These are phyloP conservation scores for Solanum chilense DNA, from an alignment of 257 asterid genomes.

Conservation along the genomic window DNA sequence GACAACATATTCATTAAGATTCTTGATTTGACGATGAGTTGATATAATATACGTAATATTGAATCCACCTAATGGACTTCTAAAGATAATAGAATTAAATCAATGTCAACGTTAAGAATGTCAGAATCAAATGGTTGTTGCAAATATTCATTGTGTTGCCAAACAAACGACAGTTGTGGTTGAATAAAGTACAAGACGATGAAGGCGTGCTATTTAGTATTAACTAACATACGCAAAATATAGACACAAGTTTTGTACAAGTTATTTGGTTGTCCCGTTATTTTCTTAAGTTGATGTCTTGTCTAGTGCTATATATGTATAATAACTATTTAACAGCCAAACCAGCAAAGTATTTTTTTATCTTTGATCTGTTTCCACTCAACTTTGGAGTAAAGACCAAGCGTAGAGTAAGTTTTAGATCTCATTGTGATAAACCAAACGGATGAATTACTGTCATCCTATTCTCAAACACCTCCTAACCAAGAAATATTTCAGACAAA, in stretches of 20 bases:
- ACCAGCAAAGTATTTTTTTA: not conserved
- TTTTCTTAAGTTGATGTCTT: not conserved
- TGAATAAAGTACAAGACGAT: not conserved
- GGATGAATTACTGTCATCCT: not conserved
- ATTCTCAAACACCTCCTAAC: not conserved
- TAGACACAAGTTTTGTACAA: not conserved
- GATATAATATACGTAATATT: not conserved
- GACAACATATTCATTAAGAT: not conserved
- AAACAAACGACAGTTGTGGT: not conserved
- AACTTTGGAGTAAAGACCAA: not conserved
- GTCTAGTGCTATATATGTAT: not conserved
- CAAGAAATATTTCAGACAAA: not conserved
- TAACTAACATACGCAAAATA: too few relatives aligned
- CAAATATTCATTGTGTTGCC: not conserved
- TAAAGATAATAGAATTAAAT: not conserved
- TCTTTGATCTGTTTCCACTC: not conserved
- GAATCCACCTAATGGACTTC: not conserved
- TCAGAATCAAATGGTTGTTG: not conserved
- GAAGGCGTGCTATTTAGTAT: not conserved
- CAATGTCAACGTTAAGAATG: not conserved
- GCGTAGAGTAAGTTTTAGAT: not conserved
- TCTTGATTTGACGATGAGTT: not conserved
- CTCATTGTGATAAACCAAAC: too few relatives aligned
- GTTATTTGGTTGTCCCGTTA: not conserved
- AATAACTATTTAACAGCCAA: not conserved